Percentiles rank a stretch among this genome's conserved stretches.
These are phyloP conservation scores for Davidsoniella eucalypti DNA, from an alignment of 2,329 filamentous ascomycete genomes.

Conservation along the genomic window DNA sequence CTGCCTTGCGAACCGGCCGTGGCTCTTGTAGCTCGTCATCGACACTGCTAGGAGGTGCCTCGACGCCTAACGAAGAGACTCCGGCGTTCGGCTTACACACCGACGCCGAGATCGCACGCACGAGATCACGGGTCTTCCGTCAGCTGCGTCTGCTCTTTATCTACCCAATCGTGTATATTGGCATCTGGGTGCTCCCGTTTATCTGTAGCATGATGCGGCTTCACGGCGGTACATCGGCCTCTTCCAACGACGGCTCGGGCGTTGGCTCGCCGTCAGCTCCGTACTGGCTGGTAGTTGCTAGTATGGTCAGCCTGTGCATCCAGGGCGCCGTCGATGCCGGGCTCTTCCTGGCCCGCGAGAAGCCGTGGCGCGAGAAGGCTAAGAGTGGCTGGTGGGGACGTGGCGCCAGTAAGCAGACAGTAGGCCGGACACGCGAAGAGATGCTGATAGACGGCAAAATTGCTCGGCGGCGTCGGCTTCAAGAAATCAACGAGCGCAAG, in stretches of 20 bases:
- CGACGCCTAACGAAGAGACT: constrained; percentile 14
- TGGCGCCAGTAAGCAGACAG: constrained; percentile 14
- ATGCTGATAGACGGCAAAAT: constrained; percentile 33
- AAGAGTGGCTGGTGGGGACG: constrained; percentile 14
- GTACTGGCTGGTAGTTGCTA: constrained; percentile 37
- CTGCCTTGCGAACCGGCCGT: constrained; percentile 8
- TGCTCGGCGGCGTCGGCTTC: constrained; percentile 31
- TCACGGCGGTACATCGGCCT: constrained; percentile 18
- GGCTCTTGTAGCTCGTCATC: constrained; percentile 14
- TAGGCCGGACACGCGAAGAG: constrained; percentile 34
- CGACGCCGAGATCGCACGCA: constrained; percentile 19
- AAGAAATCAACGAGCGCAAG: constrained; percentile 24
- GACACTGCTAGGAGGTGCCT: constrained; percentile 9
- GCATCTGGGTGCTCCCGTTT: constrained; percentile 59
- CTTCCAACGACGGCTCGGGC: constrained; percentile 14
- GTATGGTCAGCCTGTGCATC: constrained; percentile 40
- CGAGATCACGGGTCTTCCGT: constrained; percentile 42
- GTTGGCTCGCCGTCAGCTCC: constrained; percentile 19
- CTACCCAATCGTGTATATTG: constrained; percentile 56
- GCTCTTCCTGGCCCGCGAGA: constrained; percentile 53
- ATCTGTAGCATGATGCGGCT: constrained; percentile 45
- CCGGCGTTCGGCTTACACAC: not conserved
- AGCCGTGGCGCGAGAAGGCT: constrained; percentile 33
- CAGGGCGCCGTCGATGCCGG: constrained; percentile 53
- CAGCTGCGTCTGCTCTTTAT: constrained; percentile 60